phyloP scores from a whole-genome alignment of 208 protist genomes.

The Borovskyia barvae region DNA sequence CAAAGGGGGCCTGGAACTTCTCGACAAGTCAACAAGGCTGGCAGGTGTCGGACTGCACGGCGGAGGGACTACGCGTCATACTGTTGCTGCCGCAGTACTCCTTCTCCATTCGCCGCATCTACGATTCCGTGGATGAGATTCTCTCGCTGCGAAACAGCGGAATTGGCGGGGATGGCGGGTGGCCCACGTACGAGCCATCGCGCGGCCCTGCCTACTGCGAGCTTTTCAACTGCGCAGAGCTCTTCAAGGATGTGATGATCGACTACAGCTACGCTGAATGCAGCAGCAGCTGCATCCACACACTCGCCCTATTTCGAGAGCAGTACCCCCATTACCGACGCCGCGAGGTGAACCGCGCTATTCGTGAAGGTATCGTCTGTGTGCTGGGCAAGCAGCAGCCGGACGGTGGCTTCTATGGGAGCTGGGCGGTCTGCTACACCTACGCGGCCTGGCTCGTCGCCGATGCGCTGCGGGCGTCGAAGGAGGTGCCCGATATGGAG shows the following conservation, averaged over 20 bases:
- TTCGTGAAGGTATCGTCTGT: slow-evolving; percentile 85
- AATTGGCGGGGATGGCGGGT: slow-evolving; percentile 86
- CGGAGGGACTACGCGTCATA: slow-evolving; percentile 93
- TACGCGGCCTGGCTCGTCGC: slow-evolving; percentile 97
- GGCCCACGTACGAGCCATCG: slow-evolving; percentile 94
- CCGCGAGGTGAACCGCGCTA: slow-evolving; percentile 86
- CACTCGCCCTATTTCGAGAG: slow-evolving; percentile 89
- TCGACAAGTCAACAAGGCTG: slow-evolving; percentile 94
- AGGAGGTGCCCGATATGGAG: slow-evolving; percentile 71
- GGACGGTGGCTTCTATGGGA: slow-evolving; percentile 94
- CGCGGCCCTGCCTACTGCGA: slow-evolving; percentile 91
- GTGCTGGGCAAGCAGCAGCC: slow-evolving; percentile 87
- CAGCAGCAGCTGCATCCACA: slow-evolving; percentile 93
- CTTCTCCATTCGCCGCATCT: slow-evolving; percentile 64
- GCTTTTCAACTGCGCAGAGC: slow-evolving; percentile 94
- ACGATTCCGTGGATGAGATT: slow-evolving; percentile 93
- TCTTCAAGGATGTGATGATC: slow-evolving; percentile 98
- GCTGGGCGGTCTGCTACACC: slow-evolving; percentile 98
- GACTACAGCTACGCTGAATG: slow-evolving; percentile 98
- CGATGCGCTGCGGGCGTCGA: slow-evolving; percentile 80
- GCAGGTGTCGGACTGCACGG: slow-evolving; percentile 97
- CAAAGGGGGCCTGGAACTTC: slow-evolving; percentile 97
- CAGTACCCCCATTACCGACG: slow-evolving; percentile 87
- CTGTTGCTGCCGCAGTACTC: slow-evolving; percentile 54
- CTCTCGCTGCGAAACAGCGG: slow-evolving; percentile 92